Conservation (phyloP, 2,329 filamentous ascomycete species). For the Berkeleyomyces rouxiae region DNA sequence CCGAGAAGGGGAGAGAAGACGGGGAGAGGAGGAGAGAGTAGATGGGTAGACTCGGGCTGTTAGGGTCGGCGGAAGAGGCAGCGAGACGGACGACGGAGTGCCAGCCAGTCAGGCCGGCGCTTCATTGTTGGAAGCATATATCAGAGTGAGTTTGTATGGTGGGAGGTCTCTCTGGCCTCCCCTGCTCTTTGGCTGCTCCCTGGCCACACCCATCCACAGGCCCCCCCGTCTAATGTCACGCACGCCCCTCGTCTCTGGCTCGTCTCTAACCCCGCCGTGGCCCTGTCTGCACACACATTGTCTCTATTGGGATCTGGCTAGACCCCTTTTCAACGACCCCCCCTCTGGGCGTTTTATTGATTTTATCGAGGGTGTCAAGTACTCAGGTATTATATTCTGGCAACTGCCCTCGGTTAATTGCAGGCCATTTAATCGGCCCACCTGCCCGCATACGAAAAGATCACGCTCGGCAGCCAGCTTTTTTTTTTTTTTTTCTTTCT, state of each 20-base stretch:
- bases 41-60: background rate
- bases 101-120: no score
- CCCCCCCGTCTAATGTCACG: background rate
- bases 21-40: background rate
- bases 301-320: background rate
- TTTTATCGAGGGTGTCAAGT: background rate
- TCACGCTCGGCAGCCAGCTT: background rate
- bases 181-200: background rate
- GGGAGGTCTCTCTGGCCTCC: background rate
- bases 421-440: background rate
- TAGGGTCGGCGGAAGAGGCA: no score
- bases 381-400: background rate
- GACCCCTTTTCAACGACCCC: background rate
- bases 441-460: background rate
- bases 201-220: background rate
- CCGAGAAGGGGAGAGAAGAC: background rate
- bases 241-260: background rate
- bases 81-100: background rate
- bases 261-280: background rate
- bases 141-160: no score
- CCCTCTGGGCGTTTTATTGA: background rate
- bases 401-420: background rate
- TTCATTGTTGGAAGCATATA: no score
- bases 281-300: conserved; percentile 1
- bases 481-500: background rate